A percentile compares a stretch with the other conserved stretches of the same genome.
phyloP scores from a whole-genome alignment of 345 rosid species.

The Gossypium anomalum region DNA sequence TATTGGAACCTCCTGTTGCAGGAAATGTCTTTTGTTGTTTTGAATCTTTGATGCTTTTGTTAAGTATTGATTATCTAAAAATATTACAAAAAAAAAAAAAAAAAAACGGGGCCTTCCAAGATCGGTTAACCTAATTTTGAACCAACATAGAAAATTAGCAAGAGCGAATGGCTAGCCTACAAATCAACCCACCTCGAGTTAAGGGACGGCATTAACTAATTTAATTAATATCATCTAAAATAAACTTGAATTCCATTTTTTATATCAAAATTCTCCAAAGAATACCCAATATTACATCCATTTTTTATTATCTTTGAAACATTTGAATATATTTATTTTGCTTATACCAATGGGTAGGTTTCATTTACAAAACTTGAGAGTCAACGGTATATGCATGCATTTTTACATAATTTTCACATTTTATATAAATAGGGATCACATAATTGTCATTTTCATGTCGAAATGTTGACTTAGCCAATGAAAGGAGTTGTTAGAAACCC shows the following conservation, averaged over 20 bases:
- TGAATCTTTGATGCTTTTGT: neutral
- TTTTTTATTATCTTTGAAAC: neutral
- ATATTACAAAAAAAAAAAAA: neutral
- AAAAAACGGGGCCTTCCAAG: neutral
- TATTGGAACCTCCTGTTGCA: too few species aligned
- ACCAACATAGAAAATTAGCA: neutral
- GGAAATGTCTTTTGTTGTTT: too few species aligned
- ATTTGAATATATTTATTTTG: neutral
- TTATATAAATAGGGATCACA: neutral
- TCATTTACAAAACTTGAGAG: neutral
- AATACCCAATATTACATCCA: too few species aligned
- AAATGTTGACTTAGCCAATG: slow-evolving; percentile 12
- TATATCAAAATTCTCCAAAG: too few species aligned
- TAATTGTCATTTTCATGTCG: slow-evolving; percentile 13
- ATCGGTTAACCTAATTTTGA: slow-evolving; percentile 22
- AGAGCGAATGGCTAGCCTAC: neutral
- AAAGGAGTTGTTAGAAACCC: slow-evolving; percentile 34
- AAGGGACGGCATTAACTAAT: too few species aligned
- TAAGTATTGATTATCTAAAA: neutral
- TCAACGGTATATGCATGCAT: neutral
- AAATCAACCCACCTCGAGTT: neutral
- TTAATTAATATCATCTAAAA: too few species aligned
- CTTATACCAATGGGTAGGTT: neutral
- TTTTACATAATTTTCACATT: neutral
- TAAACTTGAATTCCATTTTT: too few species aligned